These are phyloP conservation scores for Dissoconium aciculare DNA, from an alignment of 2,329 filamentous ascomycete species.

Conservation along the genomic window DNA sequence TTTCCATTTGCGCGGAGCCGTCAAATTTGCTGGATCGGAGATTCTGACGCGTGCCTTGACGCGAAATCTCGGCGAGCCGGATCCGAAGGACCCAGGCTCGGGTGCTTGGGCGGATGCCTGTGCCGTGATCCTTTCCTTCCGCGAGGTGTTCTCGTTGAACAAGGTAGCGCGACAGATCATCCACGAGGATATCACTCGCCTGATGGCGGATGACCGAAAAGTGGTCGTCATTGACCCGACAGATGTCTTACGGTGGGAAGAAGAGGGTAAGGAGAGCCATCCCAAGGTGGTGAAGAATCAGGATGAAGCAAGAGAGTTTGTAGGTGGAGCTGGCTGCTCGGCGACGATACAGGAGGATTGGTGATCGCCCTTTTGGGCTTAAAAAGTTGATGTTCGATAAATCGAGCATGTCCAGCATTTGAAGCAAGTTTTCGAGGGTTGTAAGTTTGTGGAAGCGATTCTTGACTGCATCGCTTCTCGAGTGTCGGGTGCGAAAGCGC, in stretches of 20 bases:
- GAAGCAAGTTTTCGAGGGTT: too few species aligned
- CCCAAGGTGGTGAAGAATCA: conserved; percentile 11
- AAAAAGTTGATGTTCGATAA: too few species aligned
- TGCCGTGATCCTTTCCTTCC: conserved; percentile 14
- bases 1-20: conserved; percentile 14
- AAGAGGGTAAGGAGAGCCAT: conserved; percentile 8
- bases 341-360: conserved; percentile 7
- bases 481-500: too few species aligned
- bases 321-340: conserved; percentile 13
- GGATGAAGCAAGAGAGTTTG: conserved; percentile 10
- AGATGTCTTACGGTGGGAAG: conserved; percentile 11
- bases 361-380: too few species aligned
- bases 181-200: conserved; percentile 11
- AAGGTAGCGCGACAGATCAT: conserved; percentile 12
- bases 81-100: conserved; percentile 10
- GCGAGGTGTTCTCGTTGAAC: conserved; percentile 14
- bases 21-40: conserved; percentile 13
- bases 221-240: conserved; percentile 13
- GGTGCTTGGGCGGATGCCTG: conserved; percentile 13
- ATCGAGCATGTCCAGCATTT: too few species aligned
- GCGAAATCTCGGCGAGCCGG: conserved; percentile 9
- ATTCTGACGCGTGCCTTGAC: conserved; percentile 12
- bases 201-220: conserved; percentile 7
- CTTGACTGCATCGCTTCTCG: too few species aligned
- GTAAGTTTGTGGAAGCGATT: too few species aligned